Evolutionary conservation across 495 filamentous ascomycete genomes (phyloP).

Genomic region (Penicillium atrosanguineum): DNA sequence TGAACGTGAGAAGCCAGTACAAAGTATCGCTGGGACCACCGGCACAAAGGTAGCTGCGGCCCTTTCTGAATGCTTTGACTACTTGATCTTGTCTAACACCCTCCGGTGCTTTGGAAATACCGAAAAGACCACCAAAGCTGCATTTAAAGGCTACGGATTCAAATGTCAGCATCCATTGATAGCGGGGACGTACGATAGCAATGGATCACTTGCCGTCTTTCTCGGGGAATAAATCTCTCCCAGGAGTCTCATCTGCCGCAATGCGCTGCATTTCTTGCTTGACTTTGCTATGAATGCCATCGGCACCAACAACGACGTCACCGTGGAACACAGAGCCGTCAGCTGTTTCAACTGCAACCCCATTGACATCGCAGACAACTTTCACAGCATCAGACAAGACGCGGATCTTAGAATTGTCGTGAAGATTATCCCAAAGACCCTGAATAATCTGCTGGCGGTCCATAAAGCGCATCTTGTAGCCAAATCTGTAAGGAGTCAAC

Average conservation of each 20-base stretch:
- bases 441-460: constrained; percentile 32
- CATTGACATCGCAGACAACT: constrained; percentile 22
- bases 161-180: too few relatives aligned
- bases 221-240: neutral
- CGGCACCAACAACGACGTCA: constrained; percentile 47
- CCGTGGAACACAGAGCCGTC: constrained; percentile 41
- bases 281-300: constrained; percentile 48
- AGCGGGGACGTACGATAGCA: neutral
- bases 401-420: constrained; percentile 31
- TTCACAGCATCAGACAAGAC: constrained; percentile 28
- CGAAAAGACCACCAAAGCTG: constrained; percentile 38
- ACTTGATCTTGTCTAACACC: constrained; percentile 1
- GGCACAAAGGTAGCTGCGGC: constrained; percentile 27
- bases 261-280: constrained; percentile 32
- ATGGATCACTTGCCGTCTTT: constrained; percentile 18
- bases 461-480: constrained; percentile 27
- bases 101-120: constrained; percentile 23
- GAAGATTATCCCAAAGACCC: constrained; percentile 30
- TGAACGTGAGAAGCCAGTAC: constrained; percentile 40
- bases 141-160: constrained; percentile 17
- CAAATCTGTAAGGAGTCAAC: constrained; percentile 14
- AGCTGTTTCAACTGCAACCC: constrained; percentile 27
- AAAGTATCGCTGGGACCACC: constrained; percentile 11
- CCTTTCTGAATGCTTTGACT: neutral
- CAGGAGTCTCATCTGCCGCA: constrained; percentile 3